phyloP scores from a whole-genome alignment of 2,329 filamentous ascomycete species.

The Emydomyces testavorans region DNA sequence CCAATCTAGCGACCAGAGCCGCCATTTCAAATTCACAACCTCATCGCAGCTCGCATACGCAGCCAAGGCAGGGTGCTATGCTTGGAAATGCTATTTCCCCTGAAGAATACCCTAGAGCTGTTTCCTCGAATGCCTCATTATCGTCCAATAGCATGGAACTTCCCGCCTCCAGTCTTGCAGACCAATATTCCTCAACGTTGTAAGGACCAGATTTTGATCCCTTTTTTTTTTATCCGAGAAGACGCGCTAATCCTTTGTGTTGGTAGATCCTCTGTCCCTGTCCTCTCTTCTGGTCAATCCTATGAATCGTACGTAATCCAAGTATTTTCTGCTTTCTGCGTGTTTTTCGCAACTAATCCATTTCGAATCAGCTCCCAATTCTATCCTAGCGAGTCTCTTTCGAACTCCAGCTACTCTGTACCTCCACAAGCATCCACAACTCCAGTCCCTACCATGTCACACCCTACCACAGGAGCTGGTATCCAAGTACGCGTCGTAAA shows the following conservation, averaged over 20 bases:
- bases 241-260: not conserved
- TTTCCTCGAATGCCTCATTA: not conserved
- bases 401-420: not conserved
- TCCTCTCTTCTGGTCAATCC: slow-evolving; percentile 4
- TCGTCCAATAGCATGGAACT: not conserved
- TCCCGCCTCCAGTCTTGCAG: not conserved
- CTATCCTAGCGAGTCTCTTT: not conserved
- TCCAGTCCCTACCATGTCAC: slow-evolving; percentile 3
- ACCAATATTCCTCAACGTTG: slow-evolving; percentile 2
- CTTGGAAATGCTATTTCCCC: not conserved
- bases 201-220: not conserved
- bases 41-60: slow-evolving; percentile 1
- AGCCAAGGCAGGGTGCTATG: not conserved
- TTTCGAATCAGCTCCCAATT: not conserved
- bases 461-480: slow-evolving; percentile 27
- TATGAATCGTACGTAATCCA: not conserved
- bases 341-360: not conserved
- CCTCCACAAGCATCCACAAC: slow-evolving; percentile 2
- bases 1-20: not conserved
- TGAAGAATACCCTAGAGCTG: not conserved
- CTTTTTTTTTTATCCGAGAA: not conserved
- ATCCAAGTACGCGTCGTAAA: slow-evolving; percentile 54
- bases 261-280: slow-evolving; percentile 2
- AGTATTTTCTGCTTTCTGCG: not conserved
- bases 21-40: not conserved